A percentile compares a stretch with the other conserved stretches of the same genome.
phyloP scores from a whole-genome alignment of 2,329 filamentous ascomycete species.

The Aureobasidium lini region DNA sequence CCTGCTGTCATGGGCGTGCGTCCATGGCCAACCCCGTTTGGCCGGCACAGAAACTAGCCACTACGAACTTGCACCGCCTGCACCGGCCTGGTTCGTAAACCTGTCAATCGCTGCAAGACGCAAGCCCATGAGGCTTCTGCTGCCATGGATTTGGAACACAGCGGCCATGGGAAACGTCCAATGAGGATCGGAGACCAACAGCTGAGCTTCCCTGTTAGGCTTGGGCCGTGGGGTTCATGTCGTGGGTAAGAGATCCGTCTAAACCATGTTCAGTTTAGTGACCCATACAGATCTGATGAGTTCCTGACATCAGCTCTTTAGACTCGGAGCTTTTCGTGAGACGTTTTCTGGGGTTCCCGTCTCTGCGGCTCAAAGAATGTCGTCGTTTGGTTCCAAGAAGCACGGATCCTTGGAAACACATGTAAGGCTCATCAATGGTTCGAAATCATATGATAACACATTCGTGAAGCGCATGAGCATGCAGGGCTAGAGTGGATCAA shows the following conservation, averaged over 20 bases:
- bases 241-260: conserved; percentile 8
- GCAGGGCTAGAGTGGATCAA: neutral
- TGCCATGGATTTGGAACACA: conserved; percentile 6
- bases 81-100: neutral
- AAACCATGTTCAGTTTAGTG: conserved; percentile 10
- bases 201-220: conserved; percentile 5
- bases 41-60: conserved; percentile 5
- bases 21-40: conserved; percentile 6
- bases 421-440: neutral
- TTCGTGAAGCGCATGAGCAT: neutral
- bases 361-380: neutral
- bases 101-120: conserved; percentile 5
- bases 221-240: conserved; percentile 7
- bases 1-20: conserved; percentile 11
- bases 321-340: conserved; percentile 10
- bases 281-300: conserved; percentile 7
- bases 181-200: neutral
- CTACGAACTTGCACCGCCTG: conserved; percentile 1
- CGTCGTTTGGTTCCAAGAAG: neutral
- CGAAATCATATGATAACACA: neutral
- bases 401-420: neutral
- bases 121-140: conserved; percentile 2
- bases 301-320: conserved; percentile 10
- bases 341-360: conserved; percentile 12
- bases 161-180: conserved; percentile 2